phyloP scores from a whole-genome alignment of 192 early-diverging fungal genomes.

The Linderina pennispora region DNA sequence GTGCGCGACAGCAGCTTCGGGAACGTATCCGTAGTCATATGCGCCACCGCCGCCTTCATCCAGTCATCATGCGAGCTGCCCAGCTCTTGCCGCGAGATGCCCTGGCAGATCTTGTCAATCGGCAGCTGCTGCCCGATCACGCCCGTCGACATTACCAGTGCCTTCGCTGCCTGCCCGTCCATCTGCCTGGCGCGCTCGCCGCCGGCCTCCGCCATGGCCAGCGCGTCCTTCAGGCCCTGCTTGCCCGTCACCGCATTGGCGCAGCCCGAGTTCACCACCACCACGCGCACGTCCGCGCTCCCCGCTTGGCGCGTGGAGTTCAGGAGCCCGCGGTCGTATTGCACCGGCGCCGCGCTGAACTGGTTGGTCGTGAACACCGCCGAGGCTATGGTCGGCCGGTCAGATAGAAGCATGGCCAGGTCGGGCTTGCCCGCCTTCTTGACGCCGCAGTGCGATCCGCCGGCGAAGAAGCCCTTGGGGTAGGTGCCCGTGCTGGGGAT shows the following conservation, averaged over 20 bases:
- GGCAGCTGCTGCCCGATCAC: slow-evolving; percentile 91
- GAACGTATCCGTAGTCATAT: slow-evolving; percentile 99
- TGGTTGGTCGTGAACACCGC: slow-evolving; percentile 92
- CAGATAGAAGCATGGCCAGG: slow-evolving; percentile 72
- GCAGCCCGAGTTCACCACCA: slow-evolving; percentile 86
- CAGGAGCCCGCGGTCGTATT: slow-evolving; percentile 63
- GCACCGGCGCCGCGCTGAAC: slow-evolving; percentile 88
- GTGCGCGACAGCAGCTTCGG: slow-evolving; percentile 77
- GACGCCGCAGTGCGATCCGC: slow-evolving; percentile 68
- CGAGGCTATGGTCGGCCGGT: slow-evolving; percentile 63
- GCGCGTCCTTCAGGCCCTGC: slow-evolving; percentile 73
- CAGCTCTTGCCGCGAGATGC: slow-evolving; percentile 46
- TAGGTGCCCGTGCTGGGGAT: slow-evolving; percentile 75
- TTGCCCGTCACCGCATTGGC: slow-evolving; percentile 95
- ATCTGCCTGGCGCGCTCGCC: slow-evolving; percentile 48
- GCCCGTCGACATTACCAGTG: slow-evolving; percentile 93
- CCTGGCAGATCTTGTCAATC: slow-evolving; percentile 73
- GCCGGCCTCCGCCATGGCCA: slow-evolving; percentile 55
- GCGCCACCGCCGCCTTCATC: slow-evolving; percentile 74
- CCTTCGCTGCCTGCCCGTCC: slow-evolving; percentile 6
- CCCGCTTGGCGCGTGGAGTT: slow-evolving; percentile 36
- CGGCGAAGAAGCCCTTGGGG: slow-evolving; percentile 77
- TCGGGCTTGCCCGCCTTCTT: slow-evolving; percentile 80
- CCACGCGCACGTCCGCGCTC: slow-evolving; percentile 39
- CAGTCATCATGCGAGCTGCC: slow-evolving; percentile 61